phyloP scores from a whole-genome alignment of 352 stramenopile species.

The Pythium monospermum region DNA sequence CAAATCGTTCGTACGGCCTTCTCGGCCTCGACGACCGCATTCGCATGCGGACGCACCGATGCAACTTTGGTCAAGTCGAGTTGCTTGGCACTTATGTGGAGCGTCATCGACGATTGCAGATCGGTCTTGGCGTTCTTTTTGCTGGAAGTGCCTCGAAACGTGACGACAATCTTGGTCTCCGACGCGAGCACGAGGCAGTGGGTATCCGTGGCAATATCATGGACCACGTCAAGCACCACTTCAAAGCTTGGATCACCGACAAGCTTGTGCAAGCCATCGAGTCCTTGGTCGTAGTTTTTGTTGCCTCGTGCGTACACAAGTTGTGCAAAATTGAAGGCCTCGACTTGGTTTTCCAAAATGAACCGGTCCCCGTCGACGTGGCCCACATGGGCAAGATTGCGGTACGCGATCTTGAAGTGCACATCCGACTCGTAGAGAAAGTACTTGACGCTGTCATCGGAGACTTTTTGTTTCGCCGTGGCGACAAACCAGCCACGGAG shows the following conservation, averaged over 20 bases:
- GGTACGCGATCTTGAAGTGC: conserved; percentile 26
- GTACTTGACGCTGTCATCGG: conserved; percentile 27
- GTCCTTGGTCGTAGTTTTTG: conserved; percentile 28
- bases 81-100: conserved; percentile 24
- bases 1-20: conserved; percentile 15
- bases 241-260: conserved; percentile 23
- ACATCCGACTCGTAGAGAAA: conserved; percentile 37
- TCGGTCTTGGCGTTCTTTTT: conserved; percentile 40
- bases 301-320: conserved; percentile 38
- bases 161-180: conserved; percentile 25
- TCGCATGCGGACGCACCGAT: neutral
- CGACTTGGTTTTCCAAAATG: conserved; percentile 33
- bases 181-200: conserved; percentile 35
- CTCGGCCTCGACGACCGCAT: neutral
- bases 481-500: conserved; percentile 20
- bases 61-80: conserved; percentile 22
- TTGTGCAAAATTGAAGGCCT: conserved; percentile 43
- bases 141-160: conserved; percentile 39
- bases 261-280: conserved; percentile 21
- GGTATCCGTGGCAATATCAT: conserved; percentile 32
- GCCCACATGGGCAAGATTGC: conserved; percentile 21
- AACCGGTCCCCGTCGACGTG: conserved; percentile 31
- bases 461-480: conserved; percentile 1
- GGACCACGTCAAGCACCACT: conserved; percentile 29
- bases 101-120: conserved; percentile 28